phyloP scores from a whole-genome alignment of 192 early-diverging fungal species.

The Dissophora globulifera region DNA sequence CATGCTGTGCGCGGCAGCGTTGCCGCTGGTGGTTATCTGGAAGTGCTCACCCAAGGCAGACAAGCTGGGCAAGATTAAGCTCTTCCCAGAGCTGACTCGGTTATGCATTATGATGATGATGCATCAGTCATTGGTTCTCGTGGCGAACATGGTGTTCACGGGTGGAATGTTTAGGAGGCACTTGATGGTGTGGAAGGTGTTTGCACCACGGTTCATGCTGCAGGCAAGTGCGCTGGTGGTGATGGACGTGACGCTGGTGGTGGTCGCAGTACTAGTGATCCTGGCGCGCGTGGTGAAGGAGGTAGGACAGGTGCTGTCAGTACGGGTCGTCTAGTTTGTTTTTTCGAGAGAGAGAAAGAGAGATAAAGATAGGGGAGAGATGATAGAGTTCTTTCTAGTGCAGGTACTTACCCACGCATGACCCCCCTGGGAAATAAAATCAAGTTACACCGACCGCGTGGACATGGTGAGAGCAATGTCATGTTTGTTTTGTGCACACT shows the following conservation, averaged over 20 bases:
- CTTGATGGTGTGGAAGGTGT: conserved; percentile 98
- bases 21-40: conserved; percentile 73
- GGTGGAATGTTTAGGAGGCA: conserved; percentile 80
- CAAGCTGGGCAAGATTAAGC: conserved; percentile 50
- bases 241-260: conserved; percentile 39
- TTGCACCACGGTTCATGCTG: conserved; percentile 90
- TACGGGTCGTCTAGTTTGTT: conserved; percentile 28
- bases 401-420: no score
- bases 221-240: conserved; percentile 42
- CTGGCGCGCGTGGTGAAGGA: conserved; percentile 34
- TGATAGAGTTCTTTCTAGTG: no score
- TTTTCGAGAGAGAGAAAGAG: background rate
- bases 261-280: conserved; percentile 25
- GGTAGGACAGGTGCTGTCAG: conserved; percentile 9
- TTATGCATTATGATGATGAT: conserved; percentile 60
- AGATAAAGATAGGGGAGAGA: no score
- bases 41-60: conserved; percentile 54
- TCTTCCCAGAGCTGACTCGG: conserved; percentile 55
- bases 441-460: no score
- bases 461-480: no score
- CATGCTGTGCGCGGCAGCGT: conserved; percentile 56
- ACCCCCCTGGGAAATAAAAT: no score
- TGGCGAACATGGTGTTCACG: conserved; percentile 64
- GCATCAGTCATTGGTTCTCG: conserved; percentile 57
- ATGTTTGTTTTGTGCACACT: no score